A percentile compares a stretch with the other conserved stretches of the same genome.
Conservation (phyloP, 2,329 filamentous ascomycete species). For the Hymenoscyphus fructigenus region DNA sequence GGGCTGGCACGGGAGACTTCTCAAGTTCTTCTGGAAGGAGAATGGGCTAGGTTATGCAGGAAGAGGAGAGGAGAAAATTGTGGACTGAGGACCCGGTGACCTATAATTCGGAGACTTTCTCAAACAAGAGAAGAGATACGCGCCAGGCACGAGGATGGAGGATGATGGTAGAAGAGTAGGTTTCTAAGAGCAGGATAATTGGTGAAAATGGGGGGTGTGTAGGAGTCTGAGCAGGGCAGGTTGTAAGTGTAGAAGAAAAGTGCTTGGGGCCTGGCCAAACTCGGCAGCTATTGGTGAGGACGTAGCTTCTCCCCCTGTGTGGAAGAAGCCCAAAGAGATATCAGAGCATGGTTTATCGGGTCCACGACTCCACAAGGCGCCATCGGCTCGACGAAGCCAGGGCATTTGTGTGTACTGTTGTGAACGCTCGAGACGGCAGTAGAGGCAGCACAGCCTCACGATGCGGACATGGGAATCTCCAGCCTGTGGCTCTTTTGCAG, state of each 20-base stretch:
- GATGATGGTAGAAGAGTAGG: neutral
- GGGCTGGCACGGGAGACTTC: neutral
- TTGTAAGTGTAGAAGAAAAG: neutral
- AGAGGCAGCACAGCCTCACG: neutral
- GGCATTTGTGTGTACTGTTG: neutral
- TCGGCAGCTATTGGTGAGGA: neutral
- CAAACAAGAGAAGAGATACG: constrained; percentile 14
- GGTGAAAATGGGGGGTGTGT: neutral
- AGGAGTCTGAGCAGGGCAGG: neutral
- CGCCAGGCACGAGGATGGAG: constrained; percentile 20
- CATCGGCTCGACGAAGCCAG: neutral
- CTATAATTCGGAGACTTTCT: constrained; percentile 10
- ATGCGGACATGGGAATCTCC: constrained; percentile 13
- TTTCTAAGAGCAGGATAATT: neutral
- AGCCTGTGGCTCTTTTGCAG: constrained; percentile 9
- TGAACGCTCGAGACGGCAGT: neutral
- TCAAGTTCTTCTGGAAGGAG: neutral
- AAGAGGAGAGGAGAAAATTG: neutral
- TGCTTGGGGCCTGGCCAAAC: neutral
- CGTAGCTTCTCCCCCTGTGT: neutral
- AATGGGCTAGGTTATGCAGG: neutral
- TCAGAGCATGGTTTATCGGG: neutral
- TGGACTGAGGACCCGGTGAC: neutral
- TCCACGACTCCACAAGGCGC: neutral
- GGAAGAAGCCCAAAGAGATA: neutral